Base-by-base conservation (phyloP, 768 basidiomycete species). In the Serpula lacrymans region DNA sequence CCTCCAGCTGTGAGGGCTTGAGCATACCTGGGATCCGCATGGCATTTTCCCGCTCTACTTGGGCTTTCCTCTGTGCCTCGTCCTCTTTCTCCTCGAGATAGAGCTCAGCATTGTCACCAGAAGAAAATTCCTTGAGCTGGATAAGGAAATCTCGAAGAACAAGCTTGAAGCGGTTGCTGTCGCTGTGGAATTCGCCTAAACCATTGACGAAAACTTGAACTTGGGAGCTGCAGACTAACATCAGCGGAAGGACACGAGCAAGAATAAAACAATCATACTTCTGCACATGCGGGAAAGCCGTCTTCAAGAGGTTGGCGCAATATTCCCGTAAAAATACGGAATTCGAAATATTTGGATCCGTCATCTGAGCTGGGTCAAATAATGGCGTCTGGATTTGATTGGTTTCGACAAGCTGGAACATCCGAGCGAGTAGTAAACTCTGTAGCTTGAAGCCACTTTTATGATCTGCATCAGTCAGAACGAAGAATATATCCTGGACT, bases 401-500 rank as follows among this genome's bases (percentile, higher is more conserved):
- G 34, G 74, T 75, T 62, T 94, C 88, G 26, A 95, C 88, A 18
- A 98, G 78, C 59, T 90, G 85, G 77, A 96, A 94, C 71, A 99
- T 78, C 23, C 90, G 80, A 13, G 91, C 88, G 32, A 99, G 81
- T n/a, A 98, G 74, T 51, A 89, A 69, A 52, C 87, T 88, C 65
- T 97, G 94, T 45, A 93, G 74, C 65, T 96, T 97, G 75, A 97
- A 96, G 20, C 95, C 94, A 54, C 90, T 93, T 80, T 97, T 98
- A 74, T 99, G 95, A 63, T 98, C 95, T 5, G 94, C 83, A 60
- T 99, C 95, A 22, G 94, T 97, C 32, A 99, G 74, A 29, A 98
- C 95, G 52, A 89, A 97, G 78, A 99, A 93, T 28, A 90, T 89
- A 61, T 98, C 96, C 52, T 94, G 92, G 25, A 96, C 72, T 54